These are phyloP conservation scores for Wickerhamomyces subpelliculosus DNA, from an alignment of 805 yeast genomes.

Conservation along the genomic window DNA sequence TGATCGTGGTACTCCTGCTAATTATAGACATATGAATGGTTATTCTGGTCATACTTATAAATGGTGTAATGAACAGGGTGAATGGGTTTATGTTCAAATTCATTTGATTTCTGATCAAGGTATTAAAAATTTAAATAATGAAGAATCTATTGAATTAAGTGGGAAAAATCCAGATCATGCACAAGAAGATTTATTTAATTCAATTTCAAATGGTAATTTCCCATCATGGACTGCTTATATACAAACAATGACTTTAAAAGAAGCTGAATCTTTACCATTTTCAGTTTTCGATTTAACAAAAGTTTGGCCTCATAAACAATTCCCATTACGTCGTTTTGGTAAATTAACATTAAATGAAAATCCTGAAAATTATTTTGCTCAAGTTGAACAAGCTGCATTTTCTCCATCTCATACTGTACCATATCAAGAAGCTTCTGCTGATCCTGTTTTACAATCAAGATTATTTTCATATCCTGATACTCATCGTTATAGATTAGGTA, in stretches of 20 bases:
- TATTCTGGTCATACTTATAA: conserved; percentile 82
- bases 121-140: conserved; percentile 35
- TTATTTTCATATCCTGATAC: conserved; percentile 81
- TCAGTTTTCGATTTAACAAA: conserved; percentile 88
- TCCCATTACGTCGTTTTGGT: conserved; percentile 84
- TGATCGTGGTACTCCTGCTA: conserved; percentile 78
- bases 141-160: conserved; percentile 59
- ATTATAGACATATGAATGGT: conserved; percentile 74
- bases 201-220: conserved; percentile 67
- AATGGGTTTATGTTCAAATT: conserved; percentile 73
- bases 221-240: conserved; percentile 85
- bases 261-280: conserved; percentile 69
- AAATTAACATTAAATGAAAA: conserved; percentile 72
- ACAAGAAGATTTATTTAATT: conserved; percentile 71
- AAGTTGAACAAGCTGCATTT: conserved; percentile 80
- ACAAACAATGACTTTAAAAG: conserved; percentile 80
- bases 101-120: conserved; percentile 68
- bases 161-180: conserved; percentile 81
- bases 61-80: conserved; percentile 70
- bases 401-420: conserved; percentile 84
- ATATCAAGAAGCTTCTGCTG: conserved; percentile 75
- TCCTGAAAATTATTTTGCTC: conserved; percentile 83
- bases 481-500: conserved; percentile 72
- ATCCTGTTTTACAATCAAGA: conserved; percentile 79
- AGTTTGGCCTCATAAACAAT: conserved; percentile 85